Evolutionary conservation across 768 basidiomycete genomes (phyloP).

Genomic region (Russula foetens): DNA sequence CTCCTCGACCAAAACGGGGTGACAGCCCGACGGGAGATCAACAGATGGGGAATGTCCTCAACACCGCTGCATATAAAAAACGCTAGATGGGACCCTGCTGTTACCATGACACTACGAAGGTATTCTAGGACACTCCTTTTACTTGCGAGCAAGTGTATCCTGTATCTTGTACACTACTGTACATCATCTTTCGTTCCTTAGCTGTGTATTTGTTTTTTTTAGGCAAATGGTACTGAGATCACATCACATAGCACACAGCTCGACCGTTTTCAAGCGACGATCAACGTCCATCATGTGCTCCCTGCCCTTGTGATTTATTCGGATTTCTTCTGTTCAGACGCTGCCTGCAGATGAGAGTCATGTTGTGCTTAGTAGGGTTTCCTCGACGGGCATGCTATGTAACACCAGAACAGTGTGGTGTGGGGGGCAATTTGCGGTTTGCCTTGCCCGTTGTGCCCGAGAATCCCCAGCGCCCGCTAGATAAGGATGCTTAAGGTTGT

Average conservation of each 20-base stretch:
- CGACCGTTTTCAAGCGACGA: too few relatives aligned
- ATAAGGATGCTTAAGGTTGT: too few relatives aligned
- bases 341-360: too few relatives aligned
- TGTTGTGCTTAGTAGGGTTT: too few relatives aligned
- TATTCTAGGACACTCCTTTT: neutral
- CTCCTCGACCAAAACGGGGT: slow-evolving; percentile 20
- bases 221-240: neutral
- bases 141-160: neutral
- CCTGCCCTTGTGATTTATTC: too few relatives aligned
- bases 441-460: too few relatives aligned
- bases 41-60: neutral
- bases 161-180: slow-evolving; percentile 2
- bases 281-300: too few relatives aligned
- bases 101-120: neutral
- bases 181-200: neutral
- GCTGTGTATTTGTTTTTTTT: neutral
- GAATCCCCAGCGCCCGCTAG: too few relatives aligned
- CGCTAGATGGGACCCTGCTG: neutral
- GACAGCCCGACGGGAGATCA: neutral
- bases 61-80: neutral
- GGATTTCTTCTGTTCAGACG: too few relatives aligned
- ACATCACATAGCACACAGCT: neutral
- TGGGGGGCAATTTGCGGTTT: too few relatives aligned
- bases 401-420: too few relatives aligned
- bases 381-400: too few relatives aligned